Base-by-base conservation (phyloP, 495 filamentous ascomycete species). In the Annulohypoxylon maeteangense region DNA sequence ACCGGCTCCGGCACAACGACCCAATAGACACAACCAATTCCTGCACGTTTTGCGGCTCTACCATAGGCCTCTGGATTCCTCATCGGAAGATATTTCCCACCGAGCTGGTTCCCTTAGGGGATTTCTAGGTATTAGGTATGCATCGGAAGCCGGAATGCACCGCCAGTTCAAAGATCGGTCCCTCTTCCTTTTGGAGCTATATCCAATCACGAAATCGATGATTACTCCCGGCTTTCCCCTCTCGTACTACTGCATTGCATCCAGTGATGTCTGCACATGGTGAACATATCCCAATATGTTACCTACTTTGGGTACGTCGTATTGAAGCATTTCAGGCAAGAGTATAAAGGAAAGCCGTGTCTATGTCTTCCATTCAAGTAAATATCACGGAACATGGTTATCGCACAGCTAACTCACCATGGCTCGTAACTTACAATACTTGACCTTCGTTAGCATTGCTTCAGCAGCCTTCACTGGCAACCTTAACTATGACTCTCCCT, bases 401-500 rank as follows among this genome's bases (percentile, higher is more conserved):
- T 40, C 38, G 10, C 14, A 50, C 25, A 44, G 31, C 18, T 40
- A 42, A 42, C 44, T 23, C 56, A 68, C 42, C 60, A 73, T 73
- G 70, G 70, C 61, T 65, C 34, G 62, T 68, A 20, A 32, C 14
- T 47, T 73, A 50, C 44, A 14, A 10, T 53, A 34, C 16, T 47
- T 76, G 5, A 45, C 34, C 11, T 56, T 78, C 2, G 53, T 23
- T 7, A 16, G 74, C 23, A 31, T 29, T 11, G 64, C 72, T 12
- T 68, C 68, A 48, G 78, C 77, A 4, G 73, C 71, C 45, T 80
- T 78, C 64, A 71, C 69, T n/a, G 71, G 72, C 32, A 90, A 90
- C 74, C 65, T 90, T 54, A 90, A 89, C 72, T 89, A 88, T 73
- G 79, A 80, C 56, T 86, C 81, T 65, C 89, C 89, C 6, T 90